A percentile compares a stretch with the other conserved stretches of the same genome.
These are phyloP conservation scores for Cercis canadensis DNA, from an alignment of 306 rosid genomes.

Conservation along the genomic window DNA sequence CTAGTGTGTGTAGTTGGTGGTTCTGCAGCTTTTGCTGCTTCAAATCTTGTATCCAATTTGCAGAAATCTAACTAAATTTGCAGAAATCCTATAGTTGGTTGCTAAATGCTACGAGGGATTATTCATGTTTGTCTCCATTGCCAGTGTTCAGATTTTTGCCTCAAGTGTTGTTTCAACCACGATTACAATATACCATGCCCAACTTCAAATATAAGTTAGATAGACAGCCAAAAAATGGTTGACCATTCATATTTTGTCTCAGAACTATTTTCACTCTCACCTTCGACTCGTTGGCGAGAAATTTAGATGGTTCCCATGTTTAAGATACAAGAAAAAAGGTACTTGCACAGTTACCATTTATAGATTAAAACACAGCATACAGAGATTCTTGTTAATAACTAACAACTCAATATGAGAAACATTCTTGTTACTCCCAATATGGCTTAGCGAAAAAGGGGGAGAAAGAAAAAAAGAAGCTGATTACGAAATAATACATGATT, in stretches of 20 bases:
- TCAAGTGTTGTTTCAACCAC: background rate
- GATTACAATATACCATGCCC: background rate
- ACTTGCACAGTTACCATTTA: slow-evolving; percentile 27
- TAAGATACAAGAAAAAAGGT: slow-evolving; percentile 7
- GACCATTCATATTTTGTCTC: background rate
- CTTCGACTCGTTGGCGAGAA: background rate
- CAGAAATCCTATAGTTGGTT: background rate
- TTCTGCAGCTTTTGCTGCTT: slow-evolving; percentile 86
- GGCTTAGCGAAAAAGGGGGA: background rate
- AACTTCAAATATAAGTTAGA: background rate
- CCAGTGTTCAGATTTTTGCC: too few relatives aligned
- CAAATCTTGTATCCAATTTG: slow-evolving; percentile 84
- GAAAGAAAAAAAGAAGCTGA: background rate
- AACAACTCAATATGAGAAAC: background rate
- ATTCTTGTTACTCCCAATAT: background rate
- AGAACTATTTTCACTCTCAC: background rate
- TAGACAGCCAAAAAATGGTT: background rate
- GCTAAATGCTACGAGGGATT: background rate
- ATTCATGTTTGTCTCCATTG: background rate
- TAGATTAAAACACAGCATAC: slow-evolving; percentile 22
- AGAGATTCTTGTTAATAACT: background rate
- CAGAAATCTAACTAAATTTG: slow-evolving; percentile 60
- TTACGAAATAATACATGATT: background rate
- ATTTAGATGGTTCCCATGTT: slow-evolving; percentile 21
- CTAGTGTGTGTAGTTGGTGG: slow-evolving; percentile 63